Base-by-base conservation (phyloP, 306 rosid species). In the Glycyrrhiza uralensis region DNA sequence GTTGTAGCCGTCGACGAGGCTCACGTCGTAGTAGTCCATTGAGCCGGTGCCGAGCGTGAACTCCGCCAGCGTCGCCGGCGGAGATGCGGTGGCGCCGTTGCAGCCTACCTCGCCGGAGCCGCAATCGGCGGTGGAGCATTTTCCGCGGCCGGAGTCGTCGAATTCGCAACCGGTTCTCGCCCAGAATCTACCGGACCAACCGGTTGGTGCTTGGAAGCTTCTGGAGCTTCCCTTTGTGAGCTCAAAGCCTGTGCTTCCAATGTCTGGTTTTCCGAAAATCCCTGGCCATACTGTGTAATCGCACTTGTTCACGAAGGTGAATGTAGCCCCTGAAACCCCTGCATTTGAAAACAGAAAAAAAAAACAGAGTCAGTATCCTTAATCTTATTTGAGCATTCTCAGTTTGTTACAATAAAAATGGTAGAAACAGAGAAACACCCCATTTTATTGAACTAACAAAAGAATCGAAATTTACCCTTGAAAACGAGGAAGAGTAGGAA, bases 121-220 rank as follows among this genome's bases (percentile, higher is more conserved):
- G 26, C 99, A 94, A 61, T 94, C 97, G 0, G 86, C 97, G 5
- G 97, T 91, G 54, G 83, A 46, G 32, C 99, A 94, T 0, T 83
- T 76, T 22, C 95, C 96, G 1, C 3, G 38, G 13, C 86, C 89
- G 0, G 91, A 70, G 41, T 15, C 56, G 47, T 87, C 96, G 50
- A 91, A 88, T 45, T 58, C 47, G 75, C 97, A 91, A 55, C 81
- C 80, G 29, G 97, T 89, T 50, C 97, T 72, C 1, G 87, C 97
- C 99, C 99, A 94, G 81, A 94, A 91, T 2, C 97, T 81, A 5
- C 99, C 97, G 8, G 99, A 94, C 99, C 99, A 94, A 1, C 93
- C 95, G 0, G 93, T 64, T 1, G 96, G 89, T 3, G 95, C 96
- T n/a, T 85, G 91, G 76, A 89, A 86, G 47, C 74, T 59, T 29